A percentile compares a stretch with the other conserved stretches of the same genome.
Conservation (phyloP, 345 rosid genomes). For the Arabidopsis suecica region DNA sequence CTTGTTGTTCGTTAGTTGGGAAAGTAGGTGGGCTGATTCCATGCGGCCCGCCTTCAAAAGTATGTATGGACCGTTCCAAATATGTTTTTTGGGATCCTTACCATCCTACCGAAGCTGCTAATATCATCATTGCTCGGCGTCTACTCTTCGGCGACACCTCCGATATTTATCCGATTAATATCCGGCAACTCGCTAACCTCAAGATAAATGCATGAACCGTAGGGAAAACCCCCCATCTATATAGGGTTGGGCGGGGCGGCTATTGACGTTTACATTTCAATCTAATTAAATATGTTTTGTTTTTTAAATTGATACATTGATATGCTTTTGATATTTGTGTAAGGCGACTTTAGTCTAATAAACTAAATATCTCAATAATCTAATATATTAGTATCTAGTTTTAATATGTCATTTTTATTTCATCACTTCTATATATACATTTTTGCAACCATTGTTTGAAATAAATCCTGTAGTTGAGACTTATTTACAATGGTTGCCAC, state of each 20-base stretch:
- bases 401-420: too few species aligned
- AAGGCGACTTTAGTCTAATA: too few species aligned
- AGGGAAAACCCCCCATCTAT: background rate
- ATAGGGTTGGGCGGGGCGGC: background rate
- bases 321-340: too few species aligned
- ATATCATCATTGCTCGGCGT: slow-evolving; percentile 39
- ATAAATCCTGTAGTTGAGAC: too few species aligned
- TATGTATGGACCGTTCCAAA: slow-evolving; percentile 47
- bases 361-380: too few species aligned
- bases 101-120: slow-evolving; percentile 49
- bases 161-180: slow-evolving; percentile 51
- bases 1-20: slow-evolving; percentile 69
- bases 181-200: slow-evolving; percentile 45
- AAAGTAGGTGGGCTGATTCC: slow-evolving; percentile 67
- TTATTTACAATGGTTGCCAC: too few species aligned
- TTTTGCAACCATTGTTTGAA: too few species aligned
- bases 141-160: slow-evolving; percentile 43
- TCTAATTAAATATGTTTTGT: slow-evolving; percentile 11
- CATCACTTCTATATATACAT: too few species aligned
- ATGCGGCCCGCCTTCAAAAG: slow-evolving; percentile 37
- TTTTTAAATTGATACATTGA: background rate
- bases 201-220: slow-evolving; percentile 16
- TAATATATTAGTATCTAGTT: too few species aligned
- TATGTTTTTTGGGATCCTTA: slow-evolving; percentile 53
- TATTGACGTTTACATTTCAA: slow-evolving; percentile 14